These are phyloP conservation scores for Echria macrotheca DNA, from an alignment of 495 filamentous ascomycete genomes.

Conservation along the genomic window DNA sequence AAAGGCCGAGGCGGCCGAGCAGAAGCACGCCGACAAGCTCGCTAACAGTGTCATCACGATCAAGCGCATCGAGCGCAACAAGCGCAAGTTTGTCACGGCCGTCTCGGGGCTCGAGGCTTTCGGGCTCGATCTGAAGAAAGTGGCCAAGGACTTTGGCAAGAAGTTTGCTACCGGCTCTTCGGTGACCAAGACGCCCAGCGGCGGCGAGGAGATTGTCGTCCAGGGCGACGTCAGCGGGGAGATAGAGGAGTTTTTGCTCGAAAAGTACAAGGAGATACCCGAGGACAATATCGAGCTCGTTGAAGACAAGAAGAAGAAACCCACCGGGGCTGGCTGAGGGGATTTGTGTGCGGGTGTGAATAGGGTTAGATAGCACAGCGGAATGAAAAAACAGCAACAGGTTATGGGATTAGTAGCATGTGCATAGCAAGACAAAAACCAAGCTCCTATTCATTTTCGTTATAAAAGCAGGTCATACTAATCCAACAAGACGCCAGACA, in stretches of 20 bases:
- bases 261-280: conserved; percentile 78
- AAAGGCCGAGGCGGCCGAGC: conserved; percentile 79
- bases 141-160: conserved; percentile 79
- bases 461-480: too few relatives aligned
- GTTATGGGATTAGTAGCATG: too few relatives aligned
- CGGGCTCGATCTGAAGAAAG: conserved; percentile 87
- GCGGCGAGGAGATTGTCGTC: conserved; percentile 93
- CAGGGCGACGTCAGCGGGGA: conserved; percentile 96
- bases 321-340: conserved; percentile 22
- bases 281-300: conserved; percentile 92
- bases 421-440: too few relatives aligned
- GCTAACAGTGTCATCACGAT: conserved; percentile 78
- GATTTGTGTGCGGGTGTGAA: too few relatives aligned
- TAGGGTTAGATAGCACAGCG: too few relatives aligned
- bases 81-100: conserved; percentile 91
- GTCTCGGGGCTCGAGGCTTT: conserved; percentile 86
- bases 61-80: conserved; percentile 96
- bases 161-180: conserved; percentile 92
- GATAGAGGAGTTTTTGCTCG: conserved; percentile 81
- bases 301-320: conserved; percentile 83
- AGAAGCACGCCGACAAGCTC: conserved; percentile 69
- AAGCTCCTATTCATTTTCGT: too few relatives aligned
- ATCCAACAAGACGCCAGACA: too few relatives aligned
- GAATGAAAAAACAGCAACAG: too few relatives aligned
- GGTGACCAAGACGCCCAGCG: conserved; percentile 80